Evolutionary conservation across 345 rosid species (phyloP), one percentile per base, ranked within the genome.

Genomic region (Gossypium herbaceum): DNA sequence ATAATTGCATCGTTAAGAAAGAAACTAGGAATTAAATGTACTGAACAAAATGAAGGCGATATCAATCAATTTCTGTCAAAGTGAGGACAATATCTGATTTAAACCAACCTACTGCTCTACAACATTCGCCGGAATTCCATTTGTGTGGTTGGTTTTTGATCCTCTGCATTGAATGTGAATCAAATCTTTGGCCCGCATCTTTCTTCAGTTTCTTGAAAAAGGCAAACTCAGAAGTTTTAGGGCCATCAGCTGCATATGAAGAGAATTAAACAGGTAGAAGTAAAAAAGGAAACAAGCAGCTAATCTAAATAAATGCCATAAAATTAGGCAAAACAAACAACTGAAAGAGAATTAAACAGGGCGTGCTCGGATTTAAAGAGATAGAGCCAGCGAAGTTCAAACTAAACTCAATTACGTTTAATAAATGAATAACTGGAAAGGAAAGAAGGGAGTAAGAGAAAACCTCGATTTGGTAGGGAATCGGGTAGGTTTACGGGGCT

Each of bases 171-270:
- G 41, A 22, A 13, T 22, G 22, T 12, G 41, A 68, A 17, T 22
- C 72, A 48, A 15, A 48, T 24, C 20, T 69, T 69, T 51, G 45
- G 60, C 73, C 47, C 9, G 60, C 47, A 52, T 52, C 60, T 69
- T 51, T 17, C 82, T 90, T 90, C 29, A 91, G 71, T 78, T 90
- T 88, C 79, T 87, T 87, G 68, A 91, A 91, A 81, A 85, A 91
- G 17, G 95, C 94, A 71, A 78, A 88, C 84, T 93, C 94, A 2
- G 95, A 87, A 65, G 94, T 91, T 78, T 90, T 91, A 9, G 98
- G 87, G 52, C 80, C 86, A 81, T 75, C 68, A 68, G 83, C 97
- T 88, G 87, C 84, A 66, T 22, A 68, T 47, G 20, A 24, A 48
- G 29, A 22, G 22, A 22, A 7, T 7, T 22, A 22, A 24, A 50